phyloP scores from a whole-genome alignment of 2,329 filamentous ascomycete genomes.

The Fusarium sp. region DNA sequence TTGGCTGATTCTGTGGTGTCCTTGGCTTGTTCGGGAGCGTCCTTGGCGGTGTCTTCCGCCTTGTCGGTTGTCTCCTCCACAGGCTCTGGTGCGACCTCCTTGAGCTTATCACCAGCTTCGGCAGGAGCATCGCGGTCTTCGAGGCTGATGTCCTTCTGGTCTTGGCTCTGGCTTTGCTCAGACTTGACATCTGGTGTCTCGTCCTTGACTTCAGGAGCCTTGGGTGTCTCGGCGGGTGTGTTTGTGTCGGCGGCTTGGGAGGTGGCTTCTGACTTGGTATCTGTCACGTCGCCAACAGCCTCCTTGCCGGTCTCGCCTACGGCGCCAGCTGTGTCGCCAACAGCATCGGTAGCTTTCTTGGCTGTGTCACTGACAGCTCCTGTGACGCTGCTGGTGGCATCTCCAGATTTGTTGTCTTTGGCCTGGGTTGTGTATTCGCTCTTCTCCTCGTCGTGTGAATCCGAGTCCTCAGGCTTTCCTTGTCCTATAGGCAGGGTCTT shows the following conservation, averaged over 20 bases:
- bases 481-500: conserved; percentile 53
- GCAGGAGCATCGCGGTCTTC: conserved; percentile 38
- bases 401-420: conserved; percentile 50
- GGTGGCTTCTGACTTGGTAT: conserved; percentile 37
- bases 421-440: conserved; percentile 57
- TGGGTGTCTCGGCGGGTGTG: conserved; percentile 36
- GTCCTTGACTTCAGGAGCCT: conserved; percentile 27
- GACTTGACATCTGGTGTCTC: conserved; percentile 29
- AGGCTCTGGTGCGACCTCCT: conserved; percentile 34
- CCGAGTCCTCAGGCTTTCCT: conserved; percentile 45
- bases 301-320: conserved; percentile 18
- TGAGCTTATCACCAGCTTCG: conserved; percentile 33
- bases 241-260: conserved; percentile 29
- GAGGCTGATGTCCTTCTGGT: conserved; percentile 31
- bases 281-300: conserved; percentile 36
- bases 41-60: conserved; percentile 36
- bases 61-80: conserved; percentile 28
- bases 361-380: conserved; percentile 21
- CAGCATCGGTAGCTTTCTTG: conserved; percentile 19
- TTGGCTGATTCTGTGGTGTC: conserved; percentile 22
- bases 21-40: conserved; percentile 22
- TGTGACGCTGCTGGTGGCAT: conserved; percentile 23
- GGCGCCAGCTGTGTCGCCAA: conserved; percentile 23
- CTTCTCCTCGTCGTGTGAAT: conserved; percentile 45
- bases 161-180: conserved; percentile 16